A percentile compares a stretch with the other conserved stretches of the same genome.
Conservation (phyloP, 2,329 filamentous ascomycete species). For the Podosphaera leucotricha region DNA sequence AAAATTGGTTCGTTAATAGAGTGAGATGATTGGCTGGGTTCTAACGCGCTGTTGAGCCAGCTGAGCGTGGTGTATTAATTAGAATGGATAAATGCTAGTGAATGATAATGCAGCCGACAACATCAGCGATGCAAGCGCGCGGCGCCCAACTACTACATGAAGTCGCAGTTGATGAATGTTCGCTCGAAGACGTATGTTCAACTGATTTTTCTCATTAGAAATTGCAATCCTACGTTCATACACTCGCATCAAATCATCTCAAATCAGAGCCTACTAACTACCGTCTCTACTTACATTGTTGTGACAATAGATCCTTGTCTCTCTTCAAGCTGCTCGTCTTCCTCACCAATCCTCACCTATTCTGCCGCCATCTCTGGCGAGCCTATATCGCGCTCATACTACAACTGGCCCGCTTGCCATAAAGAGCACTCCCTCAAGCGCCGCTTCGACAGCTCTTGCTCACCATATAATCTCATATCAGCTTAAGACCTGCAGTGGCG, state of each 20-base stretch:
- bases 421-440: conserved; percentile 29
- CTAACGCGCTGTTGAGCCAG: not conserved
- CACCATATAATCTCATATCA: conserved; percentile 30
- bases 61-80: not conserved
- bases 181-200: conserved; percentile 26
- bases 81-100: not conserved
- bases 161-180: not conserved
- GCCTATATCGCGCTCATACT: not conserved
- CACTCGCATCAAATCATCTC: conserved; percentile 7
- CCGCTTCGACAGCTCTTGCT: conserved; percentile 24
- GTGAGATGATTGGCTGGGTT: not conserved
- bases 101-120: conserved; percentile 1
- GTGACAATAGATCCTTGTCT: conserved; percentile 3
- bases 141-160: conserved; percentile 25
- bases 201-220: not conserved
- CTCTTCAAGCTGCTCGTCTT: not conserved
- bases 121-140: conserved; percentile 3
- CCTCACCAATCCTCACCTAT: conserved; percentile 17
- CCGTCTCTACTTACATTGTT: conserved; percentile 5
- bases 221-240: not conserved
- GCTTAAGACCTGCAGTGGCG: conserved; percentile 20
- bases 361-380: conserved; percentile 18
- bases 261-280: not conserved
- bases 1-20: not conserved
- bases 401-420: conserved; percentile 18